phyloP scores from a whole-genome alignment of 495 filamentous ascomycete species.

The Aspergillus sclerotiicarbonarius region DNA sequence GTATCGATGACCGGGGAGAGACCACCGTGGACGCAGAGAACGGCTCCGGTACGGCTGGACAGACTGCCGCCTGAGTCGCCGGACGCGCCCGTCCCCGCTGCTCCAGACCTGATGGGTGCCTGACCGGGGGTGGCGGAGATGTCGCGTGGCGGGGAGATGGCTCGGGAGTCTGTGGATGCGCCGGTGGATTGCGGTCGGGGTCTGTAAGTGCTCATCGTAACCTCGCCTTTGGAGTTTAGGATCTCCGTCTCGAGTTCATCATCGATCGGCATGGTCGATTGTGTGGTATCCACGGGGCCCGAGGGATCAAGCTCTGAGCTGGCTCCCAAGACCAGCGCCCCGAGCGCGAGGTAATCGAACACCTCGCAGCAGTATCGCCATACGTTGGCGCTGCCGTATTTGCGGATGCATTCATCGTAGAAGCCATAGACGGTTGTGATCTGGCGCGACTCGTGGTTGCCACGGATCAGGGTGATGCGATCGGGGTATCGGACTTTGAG shows the following conservation, averaged over 20 bases:
- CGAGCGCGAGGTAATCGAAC: conserved; percentile 95
- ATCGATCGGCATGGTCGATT: conserved; percentile 46
- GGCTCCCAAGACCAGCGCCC: conserved; percentile 89
- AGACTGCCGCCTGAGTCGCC: conserved; percentile 60
- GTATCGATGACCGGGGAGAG: conserved; percentile 87
- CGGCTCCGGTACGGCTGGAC: conserved; percentile 68
- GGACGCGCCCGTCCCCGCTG: conserved; percentile 76
- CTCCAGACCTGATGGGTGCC: conserved; percentile 54
- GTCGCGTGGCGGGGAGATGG: conserved; percentile 45
- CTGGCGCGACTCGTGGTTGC: conserved; percentile 96
- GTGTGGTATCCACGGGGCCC: conserved; percentile 34
- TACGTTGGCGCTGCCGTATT: conserved; percentile 96
- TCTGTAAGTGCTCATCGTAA: conserved; percentile 70
- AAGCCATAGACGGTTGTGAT: conserved; percentile 99
- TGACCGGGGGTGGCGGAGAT: conserved; percentile 43
- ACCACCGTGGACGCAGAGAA: conserved; percentile 94
- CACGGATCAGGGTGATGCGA: conserved; percentile 93
- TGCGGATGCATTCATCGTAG: conserved; percentile 96
- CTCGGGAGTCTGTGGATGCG: conserved; percentile 34
- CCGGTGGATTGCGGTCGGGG: conserved; percentile 35
- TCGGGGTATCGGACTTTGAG: conserved; percentile 98
- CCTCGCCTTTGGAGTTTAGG: conserved; percentile 73
- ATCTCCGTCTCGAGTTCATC: conserved; percentile 89
- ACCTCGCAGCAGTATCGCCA: conserved; percentile 99
- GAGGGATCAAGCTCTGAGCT: conserved; percentile 65